Conservation (phyloP, 331 rosid genomes). For the Saraca asoca region DNA sequence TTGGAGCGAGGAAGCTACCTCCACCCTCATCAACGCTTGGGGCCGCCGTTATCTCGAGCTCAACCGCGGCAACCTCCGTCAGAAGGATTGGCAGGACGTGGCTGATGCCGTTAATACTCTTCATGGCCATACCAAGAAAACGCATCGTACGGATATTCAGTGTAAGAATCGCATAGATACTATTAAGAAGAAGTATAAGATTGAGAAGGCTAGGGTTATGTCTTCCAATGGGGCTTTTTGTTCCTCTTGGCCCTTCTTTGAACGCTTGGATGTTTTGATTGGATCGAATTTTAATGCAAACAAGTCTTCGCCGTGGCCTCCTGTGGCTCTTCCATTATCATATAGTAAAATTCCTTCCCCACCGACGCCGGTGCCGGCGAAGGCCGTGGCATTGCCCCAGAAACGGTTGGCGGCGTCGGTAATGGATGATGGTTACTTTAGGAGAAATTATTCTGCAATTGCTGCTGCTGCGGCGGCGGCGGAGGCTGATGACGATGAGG, state of each 20-base stretch:
- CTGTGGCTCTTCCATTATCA: constrained; percentile 62
- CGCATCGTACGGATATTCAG: constrained; percentile 93
- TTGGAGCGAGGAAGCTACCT: constrained; percentile 93
- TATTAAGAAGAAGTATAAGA: constrained; percentile 88
- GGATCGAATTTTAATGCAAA: constrained; percentile 57
- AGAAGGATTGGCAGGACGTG: constrained; percentile 97
- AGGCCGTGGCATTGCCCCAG: constrained; percentile 61
- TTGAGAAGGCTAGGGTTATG: constrained; percentile 83
- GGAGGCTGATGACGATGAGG: constrained; percentile 60
- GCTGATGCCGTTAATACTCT: constrained; percentile 96
- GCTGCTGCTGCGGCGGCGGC: constrained; percentile 93
- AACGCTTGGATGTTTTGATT: constrained; percentile 63
- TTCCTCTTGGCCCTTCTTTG: constrained; percentile 79
- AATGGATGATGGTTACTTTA: constrained; percentile 57
- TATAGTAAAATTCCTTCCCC: constrained; percentile 49
- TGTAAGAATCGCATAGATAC: constrained; percentile 95
- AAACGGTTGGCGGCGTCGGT: constrained; percentile 54
- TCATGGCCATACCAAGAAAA: constrained; percentile 90
- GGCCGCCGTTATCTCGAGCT: constrained; percentile 91
- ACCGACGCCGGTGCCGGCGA: constrained; percentile 33
- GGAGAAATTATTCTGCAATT: constrained; percentile 82
- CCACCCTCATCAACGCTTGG: constrained; percentile 89
- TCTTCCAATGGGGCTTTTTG: constrained; percentile 50
- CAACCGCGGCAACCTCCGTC: constrained; percentile 97
- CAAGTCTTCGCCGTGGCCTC: constrained; percentile 68